phyloP scores from a whole-genome alignment of 441 rosid species.

The Bruguiera hainesii region DNA sequence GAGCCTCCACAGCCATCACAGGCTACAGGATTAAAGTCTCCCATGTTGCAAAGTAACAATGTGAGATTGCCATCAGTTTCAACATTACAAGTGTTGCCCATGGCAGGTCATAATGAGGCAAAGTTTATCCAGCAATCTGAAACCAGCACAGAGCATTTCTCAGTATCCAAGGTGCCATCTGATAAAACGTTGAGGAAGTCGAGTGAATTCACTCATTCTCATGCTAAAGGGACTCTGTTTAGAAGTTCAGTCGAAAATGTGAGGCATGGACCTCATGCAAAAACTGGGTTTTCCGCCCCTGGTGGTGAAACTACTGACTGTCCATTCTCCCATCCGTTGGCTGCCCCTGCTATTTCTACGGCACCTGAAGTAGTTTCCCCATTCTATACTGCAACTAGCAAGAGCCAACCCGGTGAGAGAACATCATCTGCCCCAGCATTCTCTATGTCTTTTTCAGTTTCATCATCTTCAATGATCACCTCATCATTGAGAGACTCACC shows the following conservation, averaged over 20 bases:
- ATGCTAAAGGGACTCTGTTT: slow-evolving; percentile 28
- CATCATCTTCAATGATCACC: slow-evolving; percentile 35
- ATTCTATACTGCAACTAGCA: slow-evolving; percentile 31
- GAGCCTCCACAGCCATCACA: slow-evolving; percentile 29
- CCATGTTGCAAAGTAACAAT: slow-evolving; percentile 33
- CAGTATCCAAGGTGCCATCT: slow-evolving; percentile 26
- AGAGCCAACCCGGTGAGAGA: slow-evolving; percentile 44
- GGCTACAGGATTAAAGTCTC: slow-evolving; percentile 31
- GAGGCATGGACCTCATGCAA: slow-evolving; percentile 30
- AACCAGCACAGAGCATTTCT: slow-evolving; percentile 28
- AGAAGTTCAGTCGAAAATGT: slow-evolving; percentile 30
- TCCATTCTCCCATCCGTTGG: slow-evolving; percentile 28
- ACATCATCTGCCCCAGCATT: slow-evolving; percentile 30
- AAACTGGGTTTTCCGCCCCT: slow-evolving; percentile 27
- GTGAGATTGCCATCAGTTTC: slow-evolving; percentile 31
- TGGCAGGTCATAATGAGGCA: slow-evolving; percentile 33
- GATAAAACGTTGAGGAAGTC: slow-evolving; percentile 34
- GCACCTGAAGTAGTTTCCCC: slow-evolving; percentile 29
- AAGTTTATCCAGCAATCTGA: slow-evolving; percentile 36
- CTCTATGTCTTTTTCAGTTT: slow-evolving; percentile 39
- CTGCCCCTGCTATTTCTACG: slow-evolving; percentile 32
- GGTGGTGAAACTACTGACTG: slow-evolving; percentile 27
- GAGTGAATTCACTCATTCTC: slow-evolving; percentile 33
- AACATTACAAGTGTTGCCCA: slow-evolving; percentile 30
- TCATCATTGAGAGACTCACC: slow-evolving; percentile 30